Evolutionary conservation across 805 yeast genomes (phyloP).

Genomic region (Lachancea lanzarotensis): DNA sequence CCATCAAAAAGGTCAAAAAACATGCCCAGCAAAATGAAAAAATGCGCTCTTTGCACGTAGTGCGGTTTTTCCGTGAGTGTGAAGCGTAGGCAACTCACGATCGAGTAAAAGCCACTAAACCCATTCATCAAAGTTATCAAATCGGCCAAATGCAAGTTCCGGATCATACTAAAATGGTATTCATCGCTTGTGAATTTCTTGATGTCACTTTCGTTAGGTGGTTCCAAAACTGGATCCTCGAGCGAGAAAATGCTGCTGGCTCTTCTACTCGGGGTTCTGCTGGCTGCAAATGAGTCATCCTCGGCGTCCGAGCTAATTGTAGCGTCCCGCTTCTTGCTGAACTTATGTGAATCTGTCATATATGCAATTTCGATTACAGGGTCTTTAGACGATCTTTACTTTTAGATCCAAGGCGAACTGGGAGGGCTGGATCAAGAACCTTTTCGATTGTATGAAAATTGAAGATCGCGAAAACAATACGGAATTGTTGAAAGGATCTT

Average conservation of each 20-base stretch:
- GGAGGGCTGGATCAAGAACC: no score
- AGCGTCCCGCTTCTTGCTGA: not conserved
- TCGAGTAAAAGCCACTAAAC: constrained; percentile 86
- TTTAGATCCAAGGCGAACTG: no score
- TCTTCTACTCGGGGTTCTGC: constrained; percentile 41
- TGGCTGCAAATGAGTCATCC: constrained; percentile 14
- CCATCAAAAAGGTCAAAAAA: constrained; percentile 97
- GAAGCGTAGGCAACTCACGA: constrained; percentile 77
- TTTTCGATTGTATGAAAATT: no score
- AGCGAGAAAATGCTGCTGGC: constrained; percentile 49
- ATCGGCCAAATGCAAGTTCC: constrained; percentile 92
- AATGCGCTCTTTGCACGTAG: constrained; percentile 81
- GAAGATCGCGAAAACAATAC: no score
- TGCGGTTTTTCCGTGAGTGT: constrained; percentile 62
- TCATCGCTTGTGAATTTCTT: constrained; percentile 73
- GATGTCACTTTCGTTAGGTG: constrained; percentile 73
- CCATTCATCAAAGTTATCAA: constrained; percentile 92
- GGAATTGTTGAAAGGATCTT: no score
- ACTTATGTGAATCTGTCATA: not conserved
- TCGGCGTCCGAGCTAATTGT: constrained; percentile 11
- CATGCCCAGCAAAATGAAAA: constrained; percentile 82
- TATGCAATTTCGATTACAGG: no score
- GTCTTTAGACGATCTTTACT: no score
- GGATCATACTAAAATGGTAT: constrained; percentile 78
- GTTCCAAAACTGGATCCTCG: constrained; percentile 54